phyloP scores from a whole-genome alignment of 257 asterid species.

The Penstemon eatonii region DNA sequence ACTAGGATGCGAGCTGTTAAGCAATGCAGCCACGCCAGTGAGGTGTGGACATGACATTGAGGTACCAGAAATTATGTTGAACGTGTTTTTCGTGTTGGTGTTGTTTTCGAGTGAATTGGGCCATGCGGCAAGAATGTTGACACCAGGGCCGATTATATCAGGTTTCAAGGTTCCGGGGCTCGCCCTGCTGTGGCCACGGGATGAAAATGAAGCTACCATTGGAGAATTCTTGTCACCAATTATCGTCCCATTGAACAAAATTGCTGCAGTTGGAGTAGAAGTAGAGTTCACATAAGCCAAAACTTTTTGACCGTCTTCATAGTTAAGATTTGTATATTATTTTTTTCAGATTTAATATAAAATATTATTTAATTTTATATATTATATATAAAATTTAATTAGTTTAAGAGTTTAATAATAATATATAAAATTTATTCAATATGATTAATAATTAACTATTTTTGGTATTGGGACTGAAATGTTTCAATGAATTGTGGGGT shows the following conservation, averaged over 20 bases:
- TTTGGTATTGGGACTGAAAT: no score
- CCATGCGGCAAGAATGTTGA: constrained; percentile 35
- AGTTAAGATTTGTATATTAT: constrained; percentile 11
- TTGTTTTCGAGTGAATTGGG: constrained; percentile 18
- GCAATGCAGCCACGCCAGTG: constrained; percentile 34
- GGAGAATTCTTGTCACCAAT: constrained; percentile 28
- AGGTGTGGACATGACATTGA: constrained; percentile 43
- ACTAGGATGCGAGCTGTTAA: constrained; percentile 31
- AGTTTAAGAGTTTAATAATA: no score
- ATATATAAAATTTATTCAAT: no score
- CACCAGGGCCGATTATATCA: constrained; percentile 33
- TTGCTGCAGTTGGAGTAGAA: constrained; percentile 25
- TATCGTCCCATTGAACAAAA: constrained; percentile 26
- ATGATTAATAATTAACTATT: no score
- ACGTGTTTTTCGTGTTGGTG: not conserved
- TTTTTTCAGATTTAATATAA: no score
- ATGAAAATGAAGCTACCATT: constrained; percentile 19
- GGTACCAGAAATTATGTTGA: constrained; percentile 18
- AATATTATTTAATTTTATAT: no score
- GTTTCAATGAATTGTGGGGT: no score
- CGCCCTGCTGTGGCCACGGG: constrained; percentile 26
- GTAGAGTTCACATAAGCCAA: constrained; percentile 34
- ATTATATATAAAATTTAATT: no score
- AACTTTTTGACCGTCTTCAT: constrained; percentile 20
- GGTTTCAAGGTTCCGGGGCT: constrained; percentile 34